Base-by-base conservation (phyloP, 352 stramenopile genomes). In the Pythium myriotylum region DNA sequence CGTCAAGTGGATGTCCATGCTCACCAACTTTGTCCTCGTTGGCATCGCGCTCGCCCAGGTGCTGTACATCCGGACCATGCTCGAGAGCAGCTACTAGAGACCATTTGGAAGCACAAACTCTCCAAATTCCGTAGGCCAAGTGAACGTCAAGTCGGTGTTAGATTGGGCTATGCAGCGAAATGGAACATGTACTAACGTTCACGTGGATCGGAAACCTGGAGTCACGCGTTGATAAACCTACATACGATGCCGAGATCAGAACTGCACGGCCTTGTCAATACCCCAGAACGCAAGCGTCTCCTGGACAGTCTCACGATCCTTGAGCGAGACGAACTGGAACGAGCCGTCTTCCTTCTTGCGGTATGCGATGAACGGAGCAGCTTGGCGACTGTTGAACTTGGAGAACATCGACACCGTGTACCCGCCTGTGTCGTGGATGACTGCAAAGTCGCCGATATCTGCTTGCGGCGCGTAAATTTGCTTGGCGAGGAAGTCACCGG, bases 341-440 rank as follows among this genome's bases (percentile, higher is more conserved):
- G 24, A 45, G 47, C 60, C 13, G 42, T 49, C 16, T 32, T 52
- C 3, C 33, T 53, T 42, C 50, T 78, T 45, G 41, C n/a, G 43
- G 71, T 92, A 96, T 29, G 73, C 87, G 32, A 77, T 92, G 39
- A 89, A 72, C 0, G 85, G 71, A 2, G 86, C 79, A 4, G 86
- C 73, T 62, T 88, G 74, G 14, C 88, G 74, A 49, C 86, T 96
- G 71, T 95, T 96, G 71, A 97, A 95, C 65, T 88, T 94, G 45
- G 79, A 95, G 46, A 89, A 79, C 77, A 96, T 95, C 39, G 84
- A 90, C 57, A 96, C 70, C 19, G 88, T 95, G 73, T 97, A 96
- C 41, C 78, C 89, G 22, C 90, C 91, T 39, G 81, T 89, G 62
- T 97, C 91, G 47, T 94, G 81, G 50, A 97, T 81, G 29, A 97